These are phyloP conservation scores for Pulveroboletus frians DNA, from an alignment of 768 basidiomycete genomes.

Conservation along the genomic window DNA sequence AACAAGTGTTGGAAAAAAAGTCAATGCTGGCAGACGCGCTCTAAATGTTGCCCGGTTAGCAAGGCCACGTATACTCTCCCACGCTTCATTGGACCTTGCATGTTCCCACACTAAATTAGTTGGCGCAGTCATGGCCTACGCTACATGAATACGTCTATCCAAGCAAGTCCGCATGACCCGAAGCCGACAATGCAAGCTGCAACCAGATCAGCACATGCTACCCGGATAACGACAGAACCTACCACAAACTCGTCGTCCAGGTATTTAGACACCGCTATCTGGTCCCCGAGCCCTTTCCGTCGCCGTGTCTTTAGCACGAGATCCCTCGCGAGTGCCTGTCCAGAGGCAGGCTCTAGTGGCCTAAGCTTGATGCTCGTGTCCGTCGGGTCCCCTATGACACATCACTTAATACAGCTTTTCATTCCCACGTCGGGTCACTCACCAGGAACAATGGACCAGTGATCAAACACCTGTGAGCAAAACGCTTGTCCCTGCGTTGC, in stretches of 20 bases:
- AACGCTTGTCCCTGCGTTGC: constrained; percentile 99
- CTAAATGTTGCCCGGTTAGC: constrained; percentile 34
- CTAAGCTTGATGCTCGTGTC: constrained; percentile 95
- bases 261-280: constrained; percentile 96
- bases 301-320: constrained; percentile 94
- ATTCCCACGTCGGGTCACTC: constrained; percentile 23
- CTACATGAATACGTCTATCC: constrained; percentile 40
- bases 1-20: constrained; percentile 26
- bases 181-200: constrained; percentile 88
- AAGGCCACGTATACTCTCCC: constrained; percentile 46
- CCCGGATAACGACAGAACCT: constrained; percentile 29
- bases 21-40: constrained; percentile 14
- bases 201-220: constrained; percentile 8
- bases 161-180: constrained; percentile 91
- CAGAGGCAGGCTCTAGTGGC: constrained; percentile 94
- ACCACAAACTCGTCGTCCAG: constrained; percentile 96
- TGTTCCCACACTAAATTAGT: background rate
- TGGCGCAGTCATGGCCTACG: constrained; percentile 3
- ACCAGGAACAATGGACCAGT: constrained; percentile 99
- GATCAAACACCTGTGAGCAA: constrained; percentile 95
- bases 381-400: constrained; percentile 80
- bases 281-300: constrained; percentile 94
- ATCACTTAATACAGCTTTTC: background rate
- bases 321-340: constrained; percentile 91
- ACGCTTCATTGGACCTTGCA: constrained; percentile 15